phyloP scores from a whole-genome alignment of 441 rosid species.

The Capsella rubella region DNA sequence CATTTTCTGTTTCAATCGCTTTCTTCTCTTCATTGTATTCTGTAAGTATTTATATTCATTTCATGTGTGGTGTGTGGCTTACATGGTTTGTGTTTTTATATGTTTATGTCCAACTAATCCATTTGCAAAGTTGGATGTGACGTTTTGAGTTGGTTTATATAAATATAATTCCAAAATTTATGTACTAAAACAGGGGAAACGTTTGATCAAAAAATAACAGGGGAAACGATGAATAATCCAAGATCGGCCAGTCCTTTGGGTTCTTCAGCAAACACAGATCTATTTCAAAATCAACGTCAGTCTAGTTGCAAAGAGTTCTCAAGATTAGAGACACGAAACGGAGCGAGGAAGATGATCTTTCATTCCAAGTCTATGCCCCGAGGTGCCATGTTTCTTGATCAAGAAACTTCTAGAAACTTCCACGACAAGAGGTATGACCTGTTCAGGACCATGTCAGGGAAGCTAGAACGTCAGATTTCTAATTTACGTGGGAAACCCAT shows the following conservation, averaged over 20 bases:
- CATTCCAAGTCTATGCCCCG: constrained; percentile 76
- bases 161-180: constrained; percentile 1
- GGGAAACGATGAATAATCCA: constrained; percentile 28
- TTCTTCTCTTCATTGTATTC: constrained; percentile 24
- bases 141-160: constrained; percentile 8
- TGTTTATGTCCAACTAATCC: background rate
- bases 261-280: constrained; percentile 35
- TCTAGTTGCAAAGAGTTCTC: constrained; percentile 22
- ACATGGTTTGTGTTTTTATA: background rate
- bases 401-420: constrained; percentile 32
- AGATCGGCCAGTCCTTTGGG: constrained; percentile 26
- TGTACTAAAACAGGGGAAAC: constrained; percentile 12
- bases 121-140: constrained; percentile 17
- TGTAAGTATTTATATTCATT: background rate
- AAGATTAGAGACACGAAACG: constrained; percentile 33
- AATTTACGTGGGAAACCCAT: constrained; percentile 61
- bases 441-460: constrained; percentile 91
- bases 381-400: constrained; percentile 43
- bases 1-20: constrained; percentile 29
- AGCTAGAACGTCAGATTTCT: constrained; percentile 72
- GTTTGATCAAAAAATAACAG: background rate
- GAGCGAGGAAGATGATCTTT: constrained; percentile 42
- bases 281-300: constrained; percentile 18
- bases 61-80: background rate
- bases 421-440: constrained; percentile 67